Evolutionary conservation across 179 eudicot genomes (phyloP).

Genomic region (Kewa caespitosa): DNA sequence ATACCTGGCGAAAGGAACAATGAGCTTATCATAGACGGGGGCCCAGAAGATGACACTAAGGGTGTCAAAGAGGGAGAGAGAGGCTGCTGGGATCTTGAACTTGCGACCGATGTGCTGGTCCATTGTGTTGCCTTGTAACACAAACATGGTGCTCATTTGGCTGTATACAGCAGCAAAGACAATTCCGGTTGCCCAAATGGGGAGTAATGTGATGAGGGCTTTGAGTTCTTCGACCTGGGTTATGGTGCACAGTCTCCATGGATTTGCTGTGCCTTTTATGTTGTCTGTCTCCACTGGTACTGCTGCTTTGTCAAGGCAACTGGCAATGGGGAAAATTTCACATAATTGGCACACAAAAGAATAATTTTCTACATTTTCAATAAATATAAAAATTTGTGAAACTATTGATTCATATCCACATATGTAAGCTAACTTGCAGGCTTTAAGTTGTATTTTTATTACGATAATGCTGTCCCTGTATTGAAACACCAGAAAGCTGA

Average conservation of each 20-base stretch:
- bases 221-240: slow-evolving; percentile 78
- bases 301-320: slow-evolving; percentile 67
- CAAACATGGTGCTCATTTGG: slow-evolving; percentile 76
- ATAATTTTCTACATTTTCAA: too few species aligned
- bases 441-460: too few species aligned
- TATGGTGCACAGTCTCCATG: slow-evolving; percentile 67
- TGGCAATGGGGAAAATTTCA: slow-evolving; percentile 12
- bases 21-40: slow-evolving; percentile 43
- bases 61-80: slow-evolving; percentile 66
- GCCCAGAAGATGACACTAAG: slow-evolving; percentile 66
- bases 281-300: slow-evolving; percentile 41
- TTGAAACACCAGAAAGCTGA: too few species aligned
- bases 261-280: slow-evolving; percentile 28
- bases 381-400: too few species aligned
- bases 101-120: slow-evolving; percentile 52
- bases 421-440: too few species aligned
- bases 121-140: slow-evolving; percentile 64
- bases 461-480: too few species aligned
- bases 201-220: slow-evolving; percentile 50
- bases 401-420: too few species aligned
- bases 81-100: slow-evolving; percentile 67
- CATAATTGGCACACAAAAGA: not conserved
- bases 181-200: slow-evolving; percentile 66
- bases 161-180: slow-evolving; percentile 59
- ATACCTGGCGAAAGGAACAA: slow-evolving; percentile 47